Evolutionary conservation across 768 basidiomycete species (phyloP), one percentile per base, ranked within the genome.

Genomic region (Termitomyces titanicus): DNA sequence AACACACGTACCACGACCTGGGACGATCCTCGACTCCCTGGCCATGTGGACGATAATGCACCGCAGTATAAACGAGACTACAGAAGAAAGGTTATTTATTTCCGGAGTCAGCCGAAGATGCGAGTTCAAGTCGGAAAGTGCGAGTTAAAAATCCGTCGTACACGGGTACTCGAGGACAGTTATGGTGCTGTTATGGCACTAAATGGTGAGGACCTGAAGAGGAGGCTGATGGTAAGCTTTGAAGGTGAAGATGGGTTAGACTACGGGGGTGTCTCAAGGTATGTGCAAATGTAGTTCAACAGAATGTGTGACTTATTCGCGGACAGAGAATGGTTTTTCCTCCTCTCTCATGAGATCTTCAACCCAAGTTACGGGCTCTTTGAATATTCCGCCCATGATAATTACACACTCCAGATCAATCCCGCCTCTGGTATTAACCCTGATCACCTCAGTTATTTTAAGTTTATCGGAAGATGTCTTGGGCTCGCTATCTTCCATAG

Each of bases 31-130:
- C 83, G 94, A 48, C 70, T 94, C 50, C 93, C 94, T 0, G 86
- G 83, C 1, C 82, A 86, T 57, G 75, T 94, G 46, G 92, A 94
- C 64, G 85, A 89, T 60, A 91, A 85, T 70, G 92, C 92, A 3
- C 94, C 93, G n/a, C 92, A 95, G 71, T 95, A 94, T 72, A 94
- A 95, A 72, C 86, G 92, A 58, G 93, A 96, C 72, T 96, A 95
- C 68, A 77, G 93, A 59, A 78, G 92, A 54, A 96, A 95, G 71
- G 84, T 95, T 42, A 86, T 95, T 47, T 95, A 95, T 74, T 94
- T 96, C 81, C 81, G 93, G 57, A 88, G 85, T 60, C 93, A 96
- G 61, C 91, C 92, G 24, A 87, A 91, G 50, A 87, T 96, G 78
- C 80, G 90, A 43, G 72, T 80, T 8, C 78, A 81, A 47, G 79